Evolutionary conservation across 2,329 filamentous ascomycete species (phyloP), one percentile per base, ranked within the genome.

Genomic region (Fusarium sp.): DNA sequence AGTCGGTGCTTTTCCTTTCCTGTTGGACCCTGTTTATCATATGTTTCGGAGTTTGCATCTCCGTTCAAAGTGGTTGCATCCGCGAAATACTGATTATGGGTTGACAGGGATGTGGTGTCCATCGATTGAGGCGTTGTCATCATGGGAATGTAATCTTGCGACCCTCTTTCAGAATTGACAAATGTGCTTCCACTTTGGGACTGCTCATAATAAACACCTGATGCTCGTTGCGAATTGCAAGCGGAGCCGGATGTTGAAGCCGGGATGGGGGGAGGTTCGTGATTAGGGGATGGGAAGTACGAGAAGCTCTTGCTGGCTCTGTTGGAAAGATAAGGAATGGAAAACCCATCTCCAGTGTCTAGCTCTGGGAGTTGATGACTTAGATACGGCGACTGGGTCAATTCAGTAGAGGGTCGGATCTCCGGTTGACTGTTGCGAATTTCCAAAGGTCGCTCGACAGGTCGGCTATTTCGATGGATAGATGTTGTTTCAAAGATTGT

Each of bases 1-100:
- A 98, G 85, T n/a, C 93, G 90, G 69, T 92, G 92, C 69, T 89
- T 89, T 73, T 92, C 90, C 69, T 91, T 87, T 36, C 84, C 84
- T 12, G 84, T 82, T 20, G 85, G 80, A 6, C 80, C 84, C 44
- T 85, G 81, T 71, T 83, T 81, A 59, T 87, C 83, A 70, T 82
- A 72, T 52, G 70, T 54, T 18, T 80, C 71, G 3, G 81, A 75
- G 66, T 81, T 83, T 44, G 70, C 72, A n/a, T 83, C 80, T 42
- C 82, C 83, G 36, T 86, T 84, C 22, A 83, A 70, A 7, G 81
- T 78, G 11, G 83, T 80, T 26, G 82, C 81, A 26, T 79, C 81
- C 47, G 80, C 80, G 54, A 80, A 83, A 66, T 80, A 83, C 68
- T 79, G 82, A 67, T 87, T 85, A 8, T 80, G 80, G 14, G 81